Conservation (phyloP, 2,329 filamentous ascomycete genomes). For the Ambrosiella beaveri region DNA sequence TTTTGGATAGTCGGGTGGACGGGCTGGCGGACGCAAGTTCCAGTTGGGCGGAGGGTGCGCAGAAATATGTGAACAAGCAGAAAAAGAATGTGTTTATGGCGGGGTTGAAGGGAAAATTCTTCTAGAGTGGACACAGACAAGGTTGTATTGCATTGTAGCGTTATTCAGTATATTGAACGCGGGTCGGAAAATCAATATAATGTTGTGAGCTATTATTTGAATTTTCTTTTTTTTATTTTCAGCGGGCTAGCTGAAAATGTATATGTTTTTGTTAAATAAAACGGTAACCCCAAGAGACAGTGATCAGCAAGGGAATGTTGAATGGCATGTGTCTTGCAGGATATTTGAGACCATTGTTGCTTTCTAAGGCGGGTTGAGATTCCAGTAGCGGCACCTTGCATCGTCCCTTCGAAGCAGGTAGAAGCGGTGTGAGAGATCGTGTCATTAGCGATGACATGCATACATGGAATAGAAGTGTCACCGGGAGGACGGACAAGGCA, state of each 20-base stretch:
- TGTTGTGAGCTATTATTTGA: too few species aligned
- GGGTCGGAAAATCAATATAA: too few species aligned
- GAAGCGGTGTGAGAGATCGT: neutral
- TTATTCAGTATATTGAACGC: too few species aligned
- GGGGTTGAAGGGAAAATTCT: conserved; percentile 42
- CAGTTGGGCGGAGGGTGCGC: conserved; percentile 74
- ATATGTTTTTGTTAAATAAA: too few species aligned
- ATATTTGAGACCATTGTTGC: neutral
- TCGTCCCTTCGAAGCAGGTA: neutral
- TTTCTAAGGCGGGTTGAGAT: neutral
- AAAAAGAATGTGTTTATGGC: conserved; percentile 73
- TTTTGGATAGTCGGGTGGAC: conserved; percentile 75
- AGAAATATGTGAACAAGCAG: conserved; percentile 71
- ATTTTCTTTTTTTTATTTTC: too few species aligned
- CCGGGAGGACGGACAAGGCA: neutral
- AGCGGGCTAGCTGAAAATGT: too few species aligned
- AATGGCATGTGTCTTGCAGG: too few species aligned
- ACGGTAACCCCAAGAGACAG: too few species aligned
- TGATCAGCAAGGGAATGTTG: too few species aligned
- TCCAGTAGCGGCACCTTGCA: neutral
- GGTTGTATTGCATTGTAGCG: too few species aligned
- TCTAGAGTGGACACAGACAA: neutral
- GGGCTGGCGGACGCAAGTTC: conserved; percentile 63
- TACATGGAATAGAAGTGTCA: neutral
- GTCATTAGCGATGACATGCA: neutral